Base-by-base conservation (phyloP, 805 yeast species). In the Scheffersomyces coipomensis region DNA sequence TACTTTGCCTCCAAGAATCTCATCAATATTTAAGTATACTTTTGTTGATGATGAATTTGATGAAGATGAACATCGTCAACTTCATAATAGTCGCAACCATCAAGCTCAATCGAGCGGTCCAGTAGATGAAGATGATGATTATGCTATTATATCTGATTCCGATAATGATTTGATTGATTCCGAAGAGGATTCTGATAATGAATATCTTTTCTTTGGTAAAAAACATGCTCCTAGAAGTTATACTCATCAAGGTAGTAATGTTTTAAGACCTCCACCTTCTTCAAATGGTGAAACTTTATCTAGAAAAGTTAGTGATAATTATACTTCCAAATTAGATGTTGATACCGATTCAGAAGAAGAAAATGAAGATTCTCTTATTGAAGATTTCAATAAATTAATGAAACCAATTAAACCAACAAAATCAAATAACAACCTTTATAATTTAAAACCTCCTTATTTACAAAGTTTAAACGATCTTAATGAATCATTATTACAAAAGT, bases 241-340 rank as follows among this genome's bases (percentile, higher is more conserved):
- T 5, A 25, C 5, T 25, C 29, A 9, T 25, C 30, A 13, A n/a
- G n/a, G n/a, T n/a, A n/a, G n/a, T 13, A 15, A 13, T 13, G 7
- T 27, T 13, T 13, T n/a, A 15, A n/a, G 5, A 27, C 23, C 23
- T 7, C 31, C 37, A 8, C 38, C 31, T 4, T 10, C 31, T 11
- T 18, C 30, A 4, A 21, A 16, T 7, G 19, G 26, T 19, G 18
- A 16, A 12, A 16, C 33, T 2, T 19, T 39, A 19, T 19, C 36
- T 8, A 19, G 50, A 16, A 44, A 33, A 18, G 42, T 47, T 9
- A 47, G 51, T 12, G 51, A 47, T 23, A 45, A 45, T 30, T 48
- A 47, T 33, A 29, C n/a, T n/a, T n/a, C 21, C 2, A 34, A 15
- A 3, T 15, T 21, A 10, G 43, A 35, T 13, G 21, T 31, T 6